Evolutionary conservation across 495 filamentous ascomycete genomes (phyloP), one percentile per base, ranked within the genome.

Genomic region (Margaritispora aquatica): DNA sequence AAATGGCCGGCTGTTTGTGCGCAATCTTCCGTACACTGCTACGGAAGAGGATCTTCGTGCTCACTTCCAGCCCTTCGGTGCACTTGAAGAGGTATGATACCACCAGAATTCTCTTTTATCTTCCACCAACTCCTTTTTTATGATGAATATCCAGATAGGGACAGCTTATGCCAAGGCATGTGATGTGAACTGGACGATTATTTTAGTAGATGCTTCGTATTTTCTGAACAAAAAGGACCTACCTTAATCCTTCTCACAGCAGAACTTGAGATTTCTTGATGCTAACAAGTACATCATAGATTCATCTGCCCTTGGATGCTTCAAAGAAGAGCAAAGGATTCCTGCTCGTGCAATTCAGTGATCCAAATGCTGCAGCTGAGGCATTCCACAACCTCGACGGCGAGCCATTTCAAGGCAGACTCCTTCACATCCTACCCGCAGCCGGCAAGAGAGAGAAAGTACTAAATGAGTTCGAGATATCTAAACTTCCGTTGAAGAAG

Each of bases 131-230:
- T n/a, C 51, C 52, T 59, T 59, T 80, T 78, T 74, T 69, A 79
- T 92, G 93, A 97, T 97, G 93, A 97, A 86, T 73, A 83, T 83
- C 87, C 87, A 84, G 93, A 96, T 97, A 97, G 94, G 94, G 94
- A 97, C 93, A 97, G 81, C 92, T 88, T 84, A 97, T 94, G 86
- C 84, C 87, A 60, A 44, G 61, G 77, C 74, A 77, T 76, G 59
- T 81, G 80, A 82, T 79, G 80, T 73, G 75, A 80, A 74, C 75
- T 78, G 79, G 78, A 74, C 77, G 73, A 75, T 71, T 77, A 81
- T 83, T 83, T 83, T 83, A 82, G 79, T 83, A 83, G 80, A 82
- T 83, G 75, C 78, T 79, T 74, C 67, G 74, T 74, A 56, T 58
- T 67, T 69, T 67, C 49, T 68, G 68, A 70, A 60, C 61, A 31